Evolutionary conservation across 2,329 filamentous ascomycete genomes (phyloP).

Genomic region (Polychaeton citri): DNA sequence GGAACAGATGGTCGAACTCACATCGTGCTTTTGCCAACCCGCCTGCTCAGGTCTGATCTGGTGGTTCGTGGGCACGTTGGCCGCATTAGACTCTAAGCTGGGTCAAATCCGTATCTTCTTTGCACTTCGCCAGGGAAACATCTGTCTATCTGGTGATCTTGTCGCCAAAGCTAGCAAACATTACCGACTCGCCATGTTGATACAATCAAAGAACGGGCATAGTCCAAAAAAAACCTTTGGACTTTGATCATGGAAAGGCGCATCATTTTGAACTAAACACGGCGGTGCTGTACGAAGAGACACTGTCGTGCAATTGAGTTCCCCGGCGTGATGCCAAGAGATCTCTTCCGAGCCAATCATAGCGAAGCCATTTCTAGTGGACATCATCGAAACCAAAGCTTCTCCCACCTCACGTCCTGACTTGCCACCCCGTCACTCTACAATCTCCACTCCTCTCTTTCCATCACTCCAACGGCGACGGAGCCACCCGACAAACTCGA

Average conservation of each 20-base stretch:
- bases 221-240: background rate
- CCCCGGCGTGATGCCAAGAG: background rate
- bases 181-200: background rate
- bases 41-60: too few species aligned
- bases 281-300: background rate
- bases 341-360: background rate
- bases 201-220: background rate
- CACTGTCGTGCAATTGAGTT: too few species aligned
- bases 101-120: background rate
- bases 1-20: too few species aligned
- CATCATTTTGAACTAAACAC: background rate
- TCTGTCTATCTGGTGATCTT: background rate
- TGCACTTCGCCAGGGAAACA: background rate
- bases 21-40: too few species aligned
- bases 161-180: background rate
- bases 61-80: conserved; percentile 19
- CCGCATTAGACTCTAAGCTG: conserved; percentile 11
- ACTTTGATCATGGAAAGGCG: background rate
- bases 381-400: conserved; percentile 2
- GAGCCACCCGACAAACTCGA: conserved; percentile 3
- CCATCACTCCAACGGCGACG: conserved; percentile 4
- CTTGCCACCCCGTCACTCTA: conserved; percentile 6
- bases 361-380: background rate
- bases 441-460: conserved; percentile 1
- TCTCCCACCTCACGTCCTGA: conserved; percentile 1